Evolutionary conservation across 805 yeast genomes (phyloP).

Genomic region (Lipomyces orientalis): DNA sequence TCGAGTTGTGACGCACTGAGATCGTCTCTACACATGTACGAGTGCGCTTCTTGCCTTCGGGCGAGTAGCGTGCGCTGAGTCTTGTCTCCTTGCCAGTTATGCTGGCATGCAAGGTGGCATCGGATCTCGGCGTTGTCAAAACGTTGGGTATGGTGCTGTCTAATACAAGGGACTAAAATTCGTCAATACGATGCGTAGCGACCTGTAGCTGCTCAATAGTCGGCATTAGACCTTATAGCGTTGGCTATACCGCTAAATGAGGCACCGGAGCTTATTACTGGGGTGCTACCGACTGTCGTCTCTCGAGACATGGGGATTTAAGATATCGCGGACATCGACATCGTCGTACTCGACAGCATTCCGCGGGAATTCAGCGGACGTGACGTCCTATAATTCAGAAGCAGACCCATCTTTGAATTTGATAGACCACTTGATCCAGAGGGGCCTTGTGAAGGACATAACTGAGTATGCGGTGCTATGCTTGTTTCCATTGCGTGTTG

Average conservation of each 20-base stretch:
- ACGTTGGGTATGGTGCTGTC: no score
- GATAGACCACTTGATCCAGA: conserved; percentile 16
- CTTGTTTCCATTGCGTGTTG: background rate
- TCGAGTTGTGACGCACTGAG: no score
- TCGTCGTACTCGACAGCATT: background rate
- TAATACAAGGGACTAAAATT: no score
- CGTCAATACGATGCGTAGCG: background rate
- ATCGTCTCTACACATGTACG: no score
- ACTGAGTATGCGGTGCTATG: conserved; percentile 15
- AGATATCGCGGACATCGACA: background rate
- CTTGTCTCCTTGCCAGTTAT: no score
- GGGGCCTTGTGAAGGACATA: conserved; percentile 25
- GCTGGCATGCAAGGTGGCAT: no score
- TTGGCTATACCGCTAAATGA: background rate
- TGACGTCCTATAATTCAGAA: background rate
- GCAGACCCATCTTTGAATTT: conserved; percentile 5
- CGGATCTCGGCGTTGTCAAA: no score
- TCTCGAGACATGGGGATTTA: background rate
- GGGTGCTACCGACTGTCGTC: background rate
- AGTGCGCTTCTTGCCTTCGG: no score
- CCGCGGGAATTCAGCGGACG: background rate
- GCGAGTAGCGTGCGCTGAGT: no score
- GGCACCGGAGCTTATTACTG: background rate
- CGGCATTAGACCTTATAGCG: background rate
- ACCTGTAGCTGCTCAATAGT: no score